Percentiles rank a stretch among this genome's conserved stretches.
These are phyloP conservation scores for Globisporangium mamillatum DNA, from an alignment of 352 stramenopile species.

Conservation along the genomic window DNA sequence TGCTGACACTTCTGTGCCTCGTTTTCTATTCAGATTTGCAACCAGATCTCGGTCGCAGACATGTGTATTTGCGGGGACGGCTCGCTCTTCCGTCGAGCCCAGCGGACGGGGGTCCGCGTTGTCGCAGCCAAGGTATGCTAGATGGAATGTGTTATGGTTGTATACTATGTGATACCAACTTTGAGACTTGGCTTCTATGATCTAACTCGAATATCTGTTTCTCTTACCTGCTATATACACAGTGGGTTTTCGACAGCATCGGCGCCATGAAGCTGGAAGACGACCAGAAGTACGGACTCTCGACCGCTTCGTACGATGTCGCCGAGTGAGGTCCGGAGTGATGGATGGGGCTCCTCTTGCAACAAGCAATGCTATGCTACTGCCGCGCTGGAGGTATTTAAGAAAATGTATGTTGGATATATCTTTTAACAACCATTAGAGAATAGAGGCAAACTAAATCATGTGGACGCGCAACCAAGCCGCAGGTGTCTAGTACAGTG, in stretches of 20 bases:
- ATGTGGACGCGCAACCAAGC: neutral
- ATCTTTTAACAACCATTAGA: slow-evolving; percentile 6
- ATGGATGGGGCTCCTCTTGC: neutral
- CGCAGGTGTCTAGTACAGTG: neutral
- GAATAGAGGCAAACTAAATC: neutral
- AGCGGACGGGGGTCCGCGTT: slow-evolving; percentile 49
- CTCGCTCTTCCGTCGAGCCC: slow-evolving; percentile 55
- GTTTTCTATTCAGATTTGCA: slow-evolving; percentile 43
- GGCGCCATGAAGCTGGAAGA: slow-evolving; percentile 57
- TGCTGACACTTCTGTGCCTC: slow-evolving; percentile 6
- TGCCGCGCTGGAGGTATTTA: slow-evolving; percentile 3
- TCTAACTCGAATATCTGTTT: neutral
- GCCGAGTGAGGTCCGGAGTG: slow-evolving; percentile 8
- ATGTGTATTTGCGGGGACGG: slow-evolving; percentile 69
- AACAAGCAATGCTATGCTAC: neutral
- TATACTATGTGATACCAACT: neutral
- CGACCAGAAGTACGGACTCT: slow-evolving; percentile 28
- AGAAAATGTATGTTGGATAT: neutral
- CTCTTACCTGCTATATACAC: neutral
- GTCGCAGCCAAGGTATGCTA: slow-evolving; percentile 60
- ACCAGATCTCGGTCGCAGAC: slow-evolving; percentile 65
- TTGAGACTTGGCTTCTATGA: neutral
- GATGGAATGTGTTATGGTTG: neutral
- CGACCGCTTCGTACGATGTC: neutral
- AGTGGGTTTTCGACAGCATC: slow-evolving; percentile 83